A percentile compares a stretch with the other conserved stretches of the same genome.
These are phyloP conservation scores for Backusella parvicylindrica DNA, from an alignment of 192 early-diverging fungal genomes.

Conservation along the genomic window DNA sequence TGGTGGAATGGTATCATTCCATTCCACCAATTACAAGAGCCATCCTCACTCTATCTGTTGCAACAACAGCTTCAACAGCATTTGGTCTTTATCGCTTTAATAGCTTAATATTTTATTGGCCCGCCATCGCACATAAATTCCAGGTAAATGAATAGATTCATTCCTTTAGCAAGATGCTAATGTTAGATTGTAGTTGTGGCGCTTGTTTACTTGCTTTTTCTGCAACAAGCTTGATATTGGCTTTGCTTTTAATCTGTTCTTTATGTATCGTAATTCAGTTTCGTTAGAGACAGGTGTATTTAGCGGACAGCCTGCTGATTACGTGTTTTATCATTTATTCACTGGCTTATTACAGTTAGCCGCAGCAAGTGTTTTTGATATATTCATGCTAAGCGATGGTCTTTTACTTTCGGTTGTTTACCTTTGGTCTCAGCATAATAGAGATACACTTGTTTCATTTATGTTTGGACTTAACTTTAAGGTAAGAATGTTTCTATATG, in stretches of 20 bases:
- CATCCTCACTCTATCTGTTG: constrained; percentile 48
- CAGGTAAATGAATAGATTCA: constrained; percentile 43
- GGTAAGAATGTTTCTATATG: no score
- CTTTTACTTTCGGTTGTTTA: constrained; percentile 66
- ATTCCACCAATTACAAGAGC: constrained; percentile 60
- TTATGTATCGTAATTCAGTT: constrained; percentile 67
- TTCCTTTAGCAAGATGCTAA: background rate
- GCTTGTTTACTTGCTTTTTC: constrained; percentile 70
- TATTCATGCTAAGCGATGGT: constrained; percentile 42
- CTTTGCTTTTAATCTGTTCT: constrained; percentile 67
- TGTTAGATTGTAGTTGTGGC: constrained; percentile 56
- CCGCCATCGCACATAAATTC: constrained; percentile 46
- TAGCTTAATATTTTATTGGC: constrained; percentile 53
- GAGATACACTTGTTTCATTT: constrained; percentile 57
- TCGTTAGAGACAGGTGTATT: constrained; percentile 70
- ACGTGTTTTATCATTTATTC: constrained; percentile 72
- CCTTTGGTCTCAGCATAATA: constrained; percentile 69
- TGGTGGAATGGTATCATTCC: constrained; percentile 45
- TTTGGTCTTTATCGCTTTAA: constrained; percentile 36
- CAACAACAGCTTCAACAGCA: constrained; percentile 38
- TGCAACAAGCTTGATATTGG: constrained; percentile 47
- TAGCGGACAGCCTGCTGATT: constrained; percentile 71
- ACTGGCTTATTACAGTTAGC: constrained; percentile 39
- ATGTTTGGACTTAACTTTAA: constrained; percentile 73
- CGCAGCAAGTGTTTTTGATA: constrained; percentile 10